Evolutionary conservation across 2,329 filamentous ascomycete species (phyloP).

Genomic region (Penicillium griseofulvum): DNA sequence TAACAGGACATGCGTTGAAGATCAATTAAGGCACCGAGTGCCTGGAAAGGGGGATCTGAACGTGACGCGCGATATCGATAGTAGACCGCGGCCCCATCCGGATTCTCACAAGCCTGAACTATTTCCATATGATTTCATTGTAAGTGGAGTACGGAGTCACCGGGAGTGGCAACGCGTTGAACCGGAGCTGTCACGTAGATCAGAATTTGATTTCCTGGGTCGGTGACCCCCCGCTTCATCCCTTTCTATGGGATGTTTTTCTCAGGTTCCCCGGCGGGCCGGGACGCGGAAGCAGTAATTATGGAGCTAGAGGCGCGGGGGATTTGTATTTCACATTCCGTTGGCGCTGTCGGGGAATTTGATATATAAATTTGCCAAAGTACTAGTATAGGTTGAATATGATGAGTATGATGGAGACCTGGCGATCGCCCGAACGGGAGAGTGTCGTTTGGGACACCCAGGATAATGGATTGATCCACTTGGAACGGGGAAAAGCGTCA

Average conservation of each 20-base stretch:
- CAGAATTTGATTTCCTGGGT: slow-evolving; percentile 5
- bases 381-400: not conserved
- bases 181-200: slow-evolving; percentile 12
- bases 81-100: slow-evolving; percentile 9
- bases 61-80: slow-evolving; percentile 9
- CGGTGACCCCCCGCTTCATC: not conserved
- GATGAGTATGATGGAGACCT: not conserved
- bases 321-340: not conserved
- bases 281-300: slow-evolving; percentile 9
- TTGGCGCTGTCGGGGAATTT: not conserved
- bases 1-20: slow-evolving; percentile 5
- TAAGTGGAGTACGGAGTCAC: not conserved
- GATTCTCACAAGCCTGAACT: not conserved
- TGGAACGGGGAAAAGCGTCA: slow-evolving; percentile 12
- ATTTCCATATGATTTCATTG: not conserved
- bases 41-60: slow-evolving; percentile 5
- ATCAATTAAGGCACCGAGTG: slow-evolving; percentile 9
- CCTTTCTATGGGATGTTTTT: not conserved
- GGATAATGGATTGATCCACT: slow-evolving; percentile 13
- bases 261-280: slow-evolving; percentile 12
- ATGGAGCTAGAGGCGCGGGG: not conserved
- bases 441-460: slow-evolving; percentile 4
- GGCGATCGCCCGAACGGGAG: slow-evolving; percentile 5
- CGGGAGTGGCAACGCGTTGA: not conserved
- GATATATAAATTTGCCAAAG: slow-evolving; percentile 1